phyloP scores from a whole-genome alignment of 345 rosid genomes.

The Trapa incisa region DNA sequence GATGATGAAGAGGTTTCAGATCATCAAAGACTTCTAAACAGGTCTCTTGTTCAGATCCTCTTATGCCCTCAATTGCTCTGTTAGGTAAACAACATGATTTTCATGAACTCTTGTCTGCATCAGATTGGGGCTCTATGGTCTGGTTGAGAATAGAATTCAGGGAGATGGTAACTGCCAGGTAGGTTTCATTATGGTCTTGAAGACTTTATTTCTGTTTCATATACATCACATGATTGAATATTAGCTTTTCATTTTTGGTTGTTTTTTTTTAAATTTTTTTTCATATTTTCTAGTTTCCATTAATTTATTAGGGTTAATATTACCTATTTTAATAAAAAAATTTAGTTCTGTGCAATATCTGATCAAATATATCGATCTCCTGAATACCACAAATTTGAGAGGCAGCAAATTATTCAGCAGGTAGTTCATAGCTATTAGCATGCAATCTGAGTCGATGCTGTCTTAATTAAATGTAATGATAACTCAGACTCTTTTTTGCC shows the following conservation, averaged over 20 bases:
- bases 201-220: not conserved
- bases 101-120: not conserved
- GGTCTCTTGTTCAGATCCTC: conserved; percentile 4
- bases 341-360: conserved; percentile 75
- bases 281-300: not conserved
- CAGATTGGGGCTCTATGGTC: conserved; percentile 41
- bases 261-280: not conserved
- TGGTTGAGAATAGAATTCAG: conserved; percentile 49
- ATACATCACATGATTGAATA: too few relatives aligned
- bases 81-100: not conserved
- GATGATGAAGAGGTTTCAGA: conserved; percentile 48
- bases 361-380: conserved; percentile 82
- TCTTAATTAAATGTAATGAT: not conserved
- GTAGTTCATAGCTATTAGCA: conserved; percentile 18
- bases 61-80: not conserved
- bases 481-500: not conserved
- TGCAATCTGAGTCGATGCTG: not conserved
- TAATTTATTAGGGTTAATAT: not conserved
- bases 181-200: not conserved
- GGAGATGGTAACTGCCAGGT: conserved; percentile 83
- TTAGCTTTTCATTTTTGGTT: not conserved
- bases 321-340: conserved; percentile 13
- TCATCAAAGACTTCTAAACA: conserved; percentile 53
- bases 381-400: conserved; percentile 59
- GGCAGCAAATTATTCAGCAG: conserved; percentile 62